Conservation (phyloP, 2,329 filamentous ascomycete genomes). For the Sclerotiophoma versabilis region DNA sequence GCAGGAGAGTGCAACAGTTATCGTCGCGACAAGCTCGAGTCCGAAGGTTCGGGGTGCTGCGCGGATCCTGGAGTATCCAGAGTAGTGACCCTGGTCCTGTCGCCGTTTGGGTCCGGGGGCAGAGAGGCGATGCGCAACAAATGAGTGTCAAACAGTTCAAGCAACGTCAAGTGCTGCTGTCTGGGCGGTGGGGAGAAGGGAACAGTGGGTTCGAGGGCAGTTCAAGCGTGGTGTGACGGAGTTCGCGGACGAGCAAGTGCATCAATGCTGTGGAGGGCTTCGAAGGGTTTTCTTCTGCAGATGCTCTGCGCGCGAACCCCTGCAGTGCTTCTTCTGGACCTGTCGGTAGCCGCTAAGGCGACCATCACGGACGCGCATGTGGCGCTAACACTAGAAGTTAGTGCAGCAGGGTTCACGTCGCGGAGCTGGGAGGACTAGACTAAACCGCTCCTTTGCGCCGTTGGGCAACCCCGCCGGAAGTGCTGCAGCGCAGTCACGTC, state of each 20-base stretch:
- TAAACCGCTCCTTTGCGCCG: conserved; percentile 8
- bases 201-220: conserved; percentile 10
- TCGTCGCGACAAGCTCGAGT: conserved; percentile 15
- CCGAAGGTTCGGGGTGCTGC: conserved; percentile 12
- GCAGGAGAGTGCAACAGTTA: conserved; percentile 12
- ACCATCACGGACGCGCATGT: conserved; percentile 25
- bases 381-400: conserved; percentile 8
- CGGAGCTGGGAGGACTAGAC: conserved; percentile 18
- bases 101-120: conserved; percentile 20
- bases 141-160: conserved; percentile 29
- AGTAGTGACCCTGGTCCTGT: conserved; percentile 23
- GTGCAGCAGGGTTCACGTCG: conserved; percentile 19
- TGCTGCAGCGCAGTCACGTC: conserved; percentile 10
- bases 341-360: conserved; percentile 28
- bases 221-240: conserved; percentile 13
- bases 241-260: conserved; percentile 24
- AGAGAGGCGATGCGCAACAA: conserved; percentile 14
- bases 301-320: conserved; percentile 17
- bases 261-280: conserved; percentile 23
- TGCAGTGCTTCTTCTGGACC: conserved; percentile 28
- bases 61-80: conserved; percentile 21
- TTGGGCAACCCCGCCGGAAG: conserved; percentile 10
- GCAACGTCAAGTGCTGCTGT: conserved; percentile 15
- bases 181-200: conserved; percentile 9
- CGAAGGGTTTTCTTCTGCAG: conserved; percentile 34